Conservation (phyloP, 768 basidiomycete species). For the Amanita exitialis region DNA sequence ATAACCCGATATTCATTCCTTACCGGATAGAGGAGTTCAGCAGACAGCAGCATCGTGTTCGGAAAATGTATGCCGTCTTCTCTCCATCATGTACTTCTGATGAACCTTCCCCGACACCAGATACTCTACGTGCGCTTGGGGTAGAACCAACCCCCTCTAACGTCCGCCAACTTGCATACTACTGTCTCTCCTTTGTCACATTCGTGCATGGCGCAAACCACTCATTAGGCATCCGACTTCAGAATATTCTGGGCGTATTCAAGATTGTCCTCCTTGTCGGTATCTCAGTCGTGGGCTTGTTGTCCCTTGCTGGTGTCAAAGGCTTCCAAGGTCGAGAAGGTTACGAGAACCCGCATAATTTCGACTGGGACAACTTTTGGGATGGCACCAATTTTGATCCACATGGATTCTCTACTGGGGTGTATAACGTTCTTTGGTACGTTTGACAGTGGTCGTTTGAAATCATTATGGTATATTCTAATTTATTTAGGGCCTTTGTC, state of each 20-base stretch:
- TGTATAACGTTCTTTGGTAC: conserved; percentile 68
- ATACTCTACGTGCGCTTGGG: conserved; percentile 45
- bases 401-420: conserved; percentile 53
- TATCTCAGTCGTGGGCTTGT: conserved; percentile 43
- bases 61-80: conserved; percentile 50
- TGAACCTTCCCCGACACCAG: conserved; percentile 22
- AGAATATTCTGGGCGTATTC: conserved; percentile 52
- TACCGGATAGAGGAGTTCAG: conserved; percentile 38
- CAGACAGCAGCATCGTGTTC: conserved; percentile 55
- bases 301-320: conserved; percentile 36
- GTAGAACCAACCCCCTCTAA: conserved; percentile 33
- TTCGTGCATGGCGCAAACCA: conserved; percentile 45
- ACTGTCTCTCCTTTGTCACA: conserved; percentile 43
- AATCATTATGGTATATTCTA: too few species aligned
- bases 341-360: conserved; percentile 46
- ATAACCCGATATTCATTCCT: background rate
- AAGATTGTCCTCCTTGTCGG: conserved; percentile 47
- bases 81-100: too few species aligned
- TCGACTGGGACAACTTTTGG: conserved; percentile 53
- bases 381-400: conserved; percentile 43
- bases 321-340: conserved; percentile 40
- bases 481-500: conserved; percentile 47
- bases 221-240: conserved; percentile 48
- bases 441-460: background rate
- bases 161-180: conserved; percentile 43